Base-by-base conservation (phyloP, 2,329 filamentous ascomycete genomes). In the Pezicula radicicola region DNA sequence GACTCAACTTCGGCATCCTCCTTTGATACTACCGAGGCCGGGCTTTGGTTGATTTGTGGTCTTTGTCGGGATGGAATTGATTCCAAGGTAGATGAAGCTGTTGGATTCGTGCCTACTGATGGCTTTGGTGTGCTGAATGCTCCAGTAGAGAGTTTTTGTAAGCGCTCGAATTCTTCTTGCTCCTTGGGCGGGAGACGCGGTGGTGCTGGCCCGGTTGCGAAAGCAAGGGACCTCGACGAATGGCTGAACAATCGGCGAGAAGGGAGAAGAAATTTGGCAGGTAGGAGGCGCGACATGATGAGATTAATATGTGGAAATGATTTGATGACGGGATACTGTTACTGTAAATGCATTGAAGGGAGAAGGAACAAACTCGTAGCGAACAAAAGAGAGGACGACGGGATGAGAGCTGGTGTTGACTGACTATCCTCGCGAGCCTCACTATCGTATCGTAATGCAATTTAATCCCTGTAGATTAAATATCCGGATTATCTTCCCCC, bases 151-250 rank as follows among this genome's bases (percentile, higher is more conserved):
- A 79, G 77, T 61, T 83, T 83, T 67, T 97, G 91, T 4, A 97
- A 86, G 40, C 85, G 80, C 72, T 97, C 92, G 69, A 94, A 96
- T 59, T 95, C 83, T 68, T 91, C 89, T 75, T 97, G 92, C 62
- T 96, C 87, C 70, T 89, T 85, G 63, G 91, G 85, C 6, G 93
- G 91, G 10, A 97, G 89, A 46, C 91, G 88, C 0, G 91, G 92
- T 15, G 94, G 94, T 7, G 89, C 73, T 21, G 93, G 89, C 12
- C 76, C 75, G 16, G 74, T 64, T 50, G 72, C 68, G 71, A 79
- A 81, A 59, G 65, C 59, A 57, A 65, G 60, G 58, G 61, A 65
- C 44, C 43, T 41, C 36, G 51, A 45, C 10, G 62, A 56, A n/a
- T 59, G 52, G 8, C 60, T 55, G 50, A 67, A 65, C 52, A 61